Conservation (phyloP, 83 land plant genomes). For the Diphasiastrum complanatum region DNA sequence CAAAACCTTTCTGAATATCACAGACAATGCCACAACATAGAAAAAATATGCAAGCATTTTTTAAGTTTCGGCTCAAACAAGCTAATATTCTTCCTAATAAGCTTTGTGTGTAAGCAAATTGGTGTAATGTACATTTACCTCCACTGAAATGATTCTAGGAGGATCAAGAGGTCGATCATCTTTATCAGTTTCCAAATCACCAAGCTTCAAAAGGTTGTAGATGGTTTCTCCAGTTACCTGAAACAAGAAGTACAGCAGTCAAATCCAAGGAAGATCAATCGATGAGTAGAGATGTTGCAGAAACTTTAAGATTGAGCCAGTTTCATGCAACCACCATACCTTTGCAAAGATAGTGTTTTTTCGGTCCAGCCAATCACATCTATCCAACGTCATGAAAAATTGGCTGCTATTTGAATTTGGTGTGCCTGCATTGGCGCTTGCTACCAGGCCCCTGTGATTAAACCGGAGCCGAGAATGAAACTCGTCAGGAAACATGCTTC, state of each 20-base stretch:
- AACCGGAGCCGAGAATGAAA: conserved; percentile 84
- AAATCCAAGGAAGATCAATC: not conserved
- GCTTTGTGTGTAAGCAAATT: not conserved
- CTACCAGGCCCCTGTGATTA: conserved; percentile 84
- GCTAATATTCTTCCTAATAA: no score
- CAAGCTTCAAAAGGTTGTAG: conserved; percentile 71
- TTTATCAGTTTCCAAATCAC: conserved; percentile 73
- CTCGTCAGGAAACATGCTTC: conserved; percentile 71
- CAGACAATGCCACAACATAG: no score
- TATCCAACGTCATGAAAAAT: conserved; percentile 81
- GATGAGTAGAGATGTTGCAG: not conserved
- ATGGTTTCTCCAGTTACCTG: conserved; percentile 95
- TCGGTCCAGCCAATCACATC: conserved; percentile 87
- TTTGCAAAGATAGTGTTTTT: conserved; percentile 98
- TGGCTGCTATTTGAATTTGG: conserved; percentile 87
- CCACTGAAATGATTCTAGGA: conserved; percentile 52
- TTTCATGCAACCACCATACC: conserved; percentile 30
- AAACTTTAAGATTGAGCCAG: not conserved
- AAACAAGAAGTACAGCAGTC: not conserved
- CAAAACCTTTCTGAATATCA: no score
- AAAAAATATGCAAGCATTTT: no score
- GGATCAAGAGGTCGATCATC: conserved; percentile 83
- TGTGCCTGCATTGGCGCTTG: conserved; percentile 87
- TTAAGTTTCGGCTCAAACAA: no score
- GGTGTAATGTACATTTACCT: conserved; percentile 34